Evolutionary conservation across 495 filamentous ascomycete genomes (phyloP).

Genomic region (Podospora tetraspora): DNA sequence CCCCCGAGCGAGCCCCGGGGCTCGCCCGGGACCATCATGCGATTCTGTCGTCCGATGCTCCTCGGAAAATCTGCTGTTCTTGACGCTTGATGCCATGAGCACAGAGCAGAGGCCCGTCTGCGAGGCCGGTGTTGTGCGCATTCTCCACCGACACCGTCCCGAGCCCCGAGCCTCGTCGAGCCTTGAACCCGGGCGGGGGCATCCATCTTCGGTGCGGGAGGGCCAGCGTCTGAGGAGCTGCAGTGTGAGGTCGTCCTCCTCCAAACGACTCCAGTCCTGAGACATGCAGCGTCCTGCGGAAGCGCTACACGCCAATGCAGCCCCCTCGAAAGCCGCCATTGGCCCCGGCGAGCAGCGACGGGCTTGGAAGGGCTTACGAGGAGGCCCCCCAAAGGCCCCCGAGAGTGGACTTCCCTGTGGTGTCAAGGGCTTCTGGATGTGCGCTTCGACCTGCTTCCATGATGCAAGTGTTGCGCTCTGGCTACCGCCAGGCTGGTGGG

Average conservation of each 20-base stretch:
- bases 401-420: background rate
- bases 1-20: background rate
- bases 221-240: background rate
- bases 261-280: constrained; percentile 19
- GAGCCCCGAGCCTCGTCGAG: background rate
- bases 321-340: constrained; percentile 16
- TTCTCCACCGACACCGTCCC: background rate
- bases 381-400: constrained; percentile 7
- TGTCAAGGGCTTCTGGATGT: constrained; percentile 1
- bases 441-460: constrained; percentile 15
- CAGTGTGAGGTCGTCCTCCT: constrained; percentile 16
- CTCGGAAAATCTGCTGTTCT: background rate
- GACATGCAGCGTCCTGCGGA: constrained; percentile 27
- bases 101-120: background rate
- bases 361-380: background rate
- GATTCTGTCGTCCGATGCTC: background rate
- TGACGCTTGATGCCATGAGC: background rate
- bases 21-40: background rate
- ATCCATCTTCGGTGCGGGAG: background rate
- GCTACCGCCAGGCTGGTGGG: background rate
- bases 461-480: constrained; percentile 11
- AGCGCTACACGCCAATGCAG: constrained; percentile 22
- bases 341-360: constrained; percentile 7
- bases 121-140: background rate
- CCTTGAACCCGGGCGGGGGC: background rate